These are phyloP conservation scores for Calonectria henricotiae DNA, from an alignment of 2,329 filamentous ascomycete species.

Conservation along the genomic window DNA sequence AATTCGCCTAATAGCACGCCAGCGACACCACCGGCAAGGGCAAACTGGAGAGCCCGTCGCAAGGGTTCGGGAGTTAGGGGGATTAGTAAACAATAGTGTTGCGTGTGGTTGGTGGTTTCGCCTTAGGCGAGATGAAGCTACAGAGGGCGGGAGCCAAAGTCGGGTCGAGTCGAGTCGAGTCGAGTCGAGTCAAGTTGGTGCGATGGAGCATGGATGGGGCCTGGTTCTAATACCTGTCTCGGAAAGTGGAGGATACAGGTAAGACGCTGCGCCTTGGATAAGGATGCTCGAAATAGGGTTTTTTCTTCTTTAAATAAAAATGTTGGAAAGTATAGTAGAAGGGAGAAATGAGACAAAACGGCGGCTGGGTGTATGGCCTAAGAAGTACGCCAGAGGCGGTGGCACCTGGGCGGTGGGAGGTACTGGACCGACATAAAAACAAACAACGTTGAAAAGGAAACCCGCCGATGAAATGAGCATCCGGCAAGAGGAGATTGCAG, in stretches of 20 bases:
- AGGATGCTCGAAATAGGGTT: background rate
- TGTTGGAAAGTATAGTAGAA: background rate
- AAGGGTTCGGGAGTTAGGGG: conserved; percentile 26
- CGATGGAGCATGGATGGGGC: conserved; percentile 27
- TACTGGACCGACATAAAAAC: background rate
- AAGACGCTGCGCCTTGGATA: background rate
- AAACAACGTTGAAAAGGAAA: conserved; percentile 29
- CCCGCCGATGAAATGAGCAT: conserved; percentile 25
- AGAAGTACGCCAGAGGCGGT: conserved; percentile 18
- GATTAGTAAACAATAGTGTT: conserved; percentile 44
- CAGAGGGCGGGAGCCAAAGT: background rate
- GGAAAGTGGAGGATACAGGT: conserved; percentile 10
- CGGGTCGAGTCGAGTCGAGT: conserved; percentile 16
- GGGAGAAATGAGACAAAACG: conserved; percentile 5
- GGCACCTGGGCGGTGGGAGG: conserved; percentile 16
- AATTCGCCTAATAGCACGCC: conserved; percentile 27
- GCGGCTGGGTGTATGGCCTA: conserved; percentile 12
- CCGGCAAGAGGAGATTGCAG: conserved; percentile 36
- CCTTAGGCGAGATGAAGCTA: conserved; percentile 33
- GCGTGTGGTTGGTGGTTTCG: conserved; percentile 36
- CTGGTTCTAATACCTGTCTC: conserved; percentile 25
- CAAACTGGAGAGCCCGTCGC: background rate
- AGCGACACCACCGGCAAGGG: conserved; percentile 23
- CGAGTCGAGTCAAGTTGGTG: conserved; percentile 19
- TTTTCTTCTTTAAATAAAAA: background rate